Evolutionary conservation across 1,284 basidiomycete species (phyloP).

Genomic region (Tremellales sp.): DNA sequence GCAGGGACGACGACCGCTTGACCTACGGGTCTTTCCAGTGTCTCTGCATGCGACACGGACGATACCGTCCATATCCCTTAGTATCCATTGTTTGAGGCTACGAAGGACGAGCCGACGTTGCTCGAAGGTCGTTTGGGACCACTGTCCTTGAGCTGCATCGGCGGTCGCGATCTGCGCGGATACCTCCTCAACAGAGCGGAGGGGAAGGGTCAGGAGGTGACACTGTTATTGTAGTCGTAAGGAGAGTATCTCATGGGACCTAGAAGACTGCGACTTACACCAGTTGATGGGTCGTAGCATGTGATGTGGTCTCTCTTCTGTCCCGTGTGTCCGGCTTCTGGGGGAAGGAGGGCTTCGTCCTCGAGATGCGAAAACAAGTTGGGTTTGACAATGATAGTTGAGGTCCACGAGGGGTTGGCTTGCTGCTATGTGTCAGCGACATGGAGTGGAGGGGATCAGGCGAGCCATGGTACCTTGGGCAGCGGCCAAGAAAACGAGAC

Average conservation of each 20-base stretch:
- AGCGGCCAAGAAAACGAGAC: conserved; percentile 59
- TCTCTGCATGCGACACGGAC: conserved; percentile 88
- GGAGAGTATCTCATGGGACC: background rate
- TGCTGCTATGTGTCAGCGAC: conserved; percentile 14
- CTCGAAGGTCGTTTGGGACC: conserved; percentile 68
- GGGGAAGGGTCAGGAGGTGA: conserved; percentile 52
- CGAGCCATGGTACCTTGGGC: conserved; percentile 56
- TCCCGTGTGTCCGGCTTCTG: conserved; percentile 39
- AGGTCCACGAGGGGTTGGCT: conserved; percentile 26
- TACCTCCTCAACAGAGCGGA: conserved; percentile 64
- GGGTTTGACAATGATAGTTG: conserved; percentile 24
- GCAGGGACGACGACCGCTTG: background rate
- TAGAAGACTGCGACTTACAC: conserved; percentile 54
- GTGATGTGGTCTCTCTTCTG: conserved; percentile 69
- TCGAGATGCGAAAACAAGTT: conserved; percentile 29
- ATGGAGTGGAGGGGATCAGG: conserved; percentile 1
- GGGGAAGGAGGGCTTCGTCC: conserved; percentile 28
- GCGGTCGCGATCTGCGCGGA: conserved; percentile 65
- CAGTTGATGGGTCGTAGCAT: conserved; percentile 85
- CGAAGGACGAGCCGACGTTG: conserved; percentile 75
- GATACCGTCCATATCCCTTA: conserved; percentile 69
- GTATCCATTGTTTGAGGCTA: conserved; percentile 83
- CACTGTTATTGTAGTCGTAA: conserved; percentile 19
- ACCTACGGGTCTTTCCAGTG: conserved; percentile 90
- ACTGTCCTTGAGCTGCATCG: conserved; percentile 62